Evolutionary conservation across 2,329 filamentous ascomycete species (phyloP).

Genomic region (Escovopsis weberi): DNA sequence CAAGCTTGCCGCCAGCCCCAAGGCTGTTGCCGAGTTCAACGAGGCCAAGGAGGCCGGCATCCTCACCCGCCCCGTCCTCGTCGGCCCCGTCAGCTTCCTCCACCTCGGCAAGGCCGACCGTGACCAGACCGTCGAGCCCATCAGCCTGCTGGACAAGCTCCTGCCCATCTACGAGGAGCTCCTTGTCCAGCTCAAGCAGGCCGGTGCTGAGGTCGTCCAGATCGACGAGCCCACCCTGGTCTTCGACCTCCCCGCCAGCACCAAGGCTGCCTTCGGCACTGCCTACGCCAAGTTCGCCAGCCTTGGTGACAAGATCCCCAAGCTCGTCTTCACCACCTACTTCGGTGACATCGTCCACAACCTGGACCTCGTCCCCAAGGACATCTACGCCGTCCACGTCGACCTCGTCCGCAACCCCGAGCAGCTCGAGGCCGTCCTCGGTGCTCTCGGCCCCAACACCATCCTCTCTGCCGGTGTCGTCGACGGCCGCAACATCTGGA

Average conservation of each 20-base stretch:
- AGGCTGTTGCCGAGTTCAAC: conserved; percentile 86
- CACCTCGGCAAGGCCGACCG: conserved; percentile 96
- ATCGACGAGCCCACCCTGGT: conserved; percentile 97
- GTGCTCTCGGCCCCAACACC: conserved; percentile 75
- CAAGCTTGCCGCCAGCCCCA: conserved; percentile 74
- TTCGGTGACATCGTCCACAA: conserved; percentile 99
- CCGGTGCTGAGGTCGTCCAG: conserved; percentile 91
- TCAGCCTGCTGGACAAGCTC: conserved; percentile 85
- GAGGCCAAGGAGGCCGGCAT: conserved; percentile 98
- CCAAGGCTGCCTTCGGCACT: conserved; percentile 96
- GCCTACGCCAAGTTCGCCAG: conserved; percentile 78
- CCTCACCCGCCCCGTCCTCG: conserved; percentile 78
- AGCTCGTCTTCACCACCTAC: conserved; percentile 88
- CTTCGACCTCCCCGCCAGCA: conserved; percentile 78
- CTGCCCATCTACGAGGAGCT: conserved; percentile 91
- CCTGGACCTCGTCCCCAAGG: conserved; percentile 72
- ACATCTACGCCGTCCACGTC: conserved; percentile 75
- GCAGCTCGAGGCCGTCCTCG: conserved; percentile 78
- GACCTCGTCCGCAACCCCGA: conserved; percentile 97
- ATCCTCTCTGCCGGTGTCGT: conserved; percentile 91
- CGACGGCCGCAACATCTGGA: conserved; percentile 99
- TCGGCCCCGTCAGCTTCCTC: conserved; percentile 96
- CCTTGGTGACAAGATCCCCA: conserved; percentile 68
- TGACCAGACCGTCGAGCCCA: conserved; percentile 82
- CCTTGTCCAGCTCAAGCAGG: conserved; percentile 82